These are phyloP conservation scores for Capronia epimyces DNA, from an alignment of 2,329 filamentous ascomycete genomes.

Conservation along the genomic window DNA sequence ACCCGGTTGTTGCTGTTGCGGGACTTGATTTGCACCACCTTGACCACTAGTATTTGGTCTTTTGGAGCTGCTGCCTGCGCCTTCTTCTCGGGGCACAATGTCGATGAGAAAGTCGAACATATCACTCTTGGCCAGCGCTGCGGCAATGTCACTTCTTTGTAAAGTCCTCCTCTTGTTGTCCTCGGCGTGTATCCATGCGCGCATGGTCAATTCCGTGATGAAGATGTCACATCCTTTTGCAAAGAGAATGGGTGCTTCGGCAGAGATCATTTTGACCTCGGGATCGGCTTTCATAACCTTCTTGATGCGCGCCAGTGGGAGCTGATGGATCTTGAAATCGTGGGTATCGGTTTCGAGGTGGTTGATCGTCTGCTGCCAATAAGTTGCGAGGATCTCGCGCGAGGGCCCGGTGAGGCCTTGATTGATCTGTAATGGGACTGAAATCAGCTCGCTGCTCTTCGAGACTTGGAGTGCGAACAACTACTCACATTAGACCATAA, in stretches of 20 bases:
- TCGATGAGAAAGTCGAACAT: slow-evolving; percentile 99
- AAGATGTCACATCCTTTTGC: slow-evolving; percentile 99
- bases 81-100: slow-evolving; percentile 94
- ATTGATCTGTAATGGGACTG: slow-evolving; percentile 62
- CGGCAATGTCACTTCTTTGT: slow-evolving; percentile 93
- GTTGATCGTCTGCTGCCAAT: slow-evolving; percentile 98
- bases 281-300: slow-evolving; percentile 99
- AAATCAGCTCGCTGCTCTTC: slow-evolving; percentile 71
- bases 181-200: slow-evolving; percentile 98
- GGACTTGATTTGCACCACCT: slow-evolving; percentile 37
- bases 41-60: slow-evolving; percentile 43
- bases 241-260: slow-evolving; percentile 94
- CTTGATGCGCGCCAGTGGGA: slow-evolving; percentile 96
- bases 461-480: slow-evolving; percentile 76
- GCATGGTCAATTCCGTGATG: slow-evolving; percentile 98
- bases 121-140: slow-evolving; percentile 90
- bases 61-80: slow-evolving; percentile 52
- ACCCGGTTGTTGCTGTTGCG: slow-evolving; percentile 41
- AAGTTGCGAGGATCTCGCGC: slow-evolving; percentile 95
- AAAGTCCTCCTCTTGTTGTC: slow-evolving; percentile 96
- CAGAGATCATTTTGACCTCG: slow-evolving; percentile 99
- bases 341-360: slow-evolving; percentile 92
- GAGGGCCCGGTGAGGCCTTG: slow-evolving; percentile 89
- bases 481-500: slow-evolving; percentile 84
- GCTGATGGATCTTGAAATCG: slow-evolving; percentile 96